phyloP scores from a whole-genome alignment of 106 monocot genomes.

The Dioscorea dumetorum region DNA sequence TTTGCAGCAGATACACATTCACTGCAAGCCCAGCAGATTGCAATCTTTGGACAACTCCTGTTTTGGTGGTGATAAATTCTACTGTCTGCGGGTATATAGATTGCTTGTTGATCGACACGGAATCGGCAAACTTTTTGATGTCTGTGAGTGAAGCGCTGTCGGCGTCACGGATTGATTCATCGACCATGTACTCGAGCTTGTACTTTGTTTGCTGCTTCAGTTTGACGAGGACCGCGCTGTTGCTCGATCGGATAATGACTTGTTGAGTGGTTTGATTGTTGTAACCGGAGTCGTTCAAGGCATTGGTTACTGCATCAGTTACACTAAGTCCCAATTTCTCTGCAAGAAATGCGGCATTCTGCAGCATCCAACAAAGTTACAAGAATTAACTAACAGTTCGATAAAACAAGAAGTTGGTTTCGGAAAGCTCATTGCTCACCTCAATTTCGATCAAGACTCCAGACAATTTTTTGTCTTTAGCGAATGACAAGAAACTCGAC shows the following conservation, averaged over 20 bases:
- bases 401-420: neutral
- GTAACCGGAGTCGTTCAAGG: conserved; percentile 42
- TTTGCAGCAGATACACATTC: conserved; percentile 46
- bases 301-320: conserved; percentile 32
- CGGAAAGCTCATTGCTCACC: conserved; percentile 27
- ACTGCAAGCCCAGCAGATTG: conserved; percentile 43
- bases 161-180: conserved; percentile 37
- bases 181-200: conserved; percentile 53
- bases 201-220: conserved; percentile 50
- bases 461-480: conserved; percentile 35
- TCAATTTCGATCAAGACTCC: conserved; percentile 74
- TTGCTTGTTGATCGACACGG: conserved; percentile 40
- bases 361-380: conserved; percentile 8
- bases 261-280: conserved; percentile 35
- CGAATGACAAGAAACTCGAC: conserved; percentile 62
- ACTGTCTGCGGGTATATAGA: conserved; percentile 35
- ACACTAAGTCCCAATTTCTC: conserved; percentile 35
- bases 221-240: conserved; percentile 62
- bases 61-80: conserved; percentile 25
- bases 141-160: conserved; percentile 35
- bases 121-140: conserved; percentile 51
- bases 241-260: conserved; percentile 57
- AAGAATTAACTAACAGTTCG: neutral
- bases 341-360: conserved; percentile 53
- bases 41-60: conserved; percentile 29